Conservation (phyloP, 2,329 filamentous ascomycete species). For the Coniella lustricola region DNA sequence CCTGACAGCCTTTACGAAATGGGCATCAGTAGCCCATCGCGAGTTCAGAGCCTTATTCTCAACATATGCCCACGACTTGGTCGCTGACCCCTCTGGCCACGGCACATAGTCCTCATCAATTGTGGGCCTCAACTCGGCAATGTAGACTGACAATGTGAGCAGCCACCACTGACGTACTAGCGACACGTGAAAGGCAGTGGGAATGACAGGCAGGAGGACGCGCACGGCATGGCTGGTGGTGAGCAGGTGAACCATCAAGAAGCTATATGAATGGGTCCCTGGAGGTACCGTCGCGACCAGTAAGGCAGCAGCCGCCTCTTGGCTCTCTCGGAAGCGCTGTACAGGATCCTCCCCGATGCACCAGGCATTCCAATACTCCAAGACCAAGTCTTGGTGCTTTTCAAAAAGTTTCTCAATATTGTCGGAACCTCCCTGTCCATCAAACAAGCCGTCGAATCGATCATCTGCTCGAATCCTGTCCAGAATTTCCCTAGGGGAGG, state of each 20-base stretch:
- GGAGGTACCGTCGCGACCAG: conserved; percentile 53
- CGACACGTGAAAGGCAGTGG: conserved; percentile 61
- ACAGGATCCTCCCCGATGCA: conserved; percentile 55
- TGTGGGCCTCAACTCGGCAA: conserved; percentile 64
- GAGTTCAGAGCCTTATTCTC: conserved; percentile 64
- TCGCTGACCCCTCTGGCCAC: conserved; percentile 45
- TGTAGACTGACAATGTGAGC: conserved; percentile 69
- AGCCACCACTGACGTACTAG: conserved; percentile 89
- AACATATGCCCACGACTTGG: conserved; percentile 70
- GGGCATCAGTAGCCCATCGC: conserved; percentile 62
- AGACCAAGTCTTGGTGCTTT: conserved; percentile 59
- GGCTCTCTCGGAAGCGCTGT: conserved; percentile 68
- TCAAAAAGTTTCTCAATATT: conserved; percentile 65
- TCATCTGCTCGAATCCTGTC: conserved; percentile 61
- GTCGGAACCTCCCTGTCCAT: conserved; percentile 42
- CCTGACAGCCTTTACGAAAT: conserved; percentile 76
- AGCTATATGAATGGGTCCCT: conserved; percentile 64
- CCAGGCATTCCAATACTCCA: conserved; percentile 94
- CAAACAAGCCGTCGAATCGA: conserved; percentile 61
- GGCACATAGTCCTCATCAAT: conserved; percentile 61
- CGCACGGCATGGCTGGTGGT: conserved; percentile 83
- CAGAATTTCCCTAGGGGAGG: conserved; percentile 64
- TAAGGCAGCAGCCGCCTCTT: conserved; percentile 54
- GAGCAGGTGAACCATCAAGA: conserved; percentile 74
- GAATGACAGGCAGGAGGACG: conserved; percentile 73